These are phyloP conservation scores for Spiromastix sp. DNA, from an alignment of 2,329 filamentous ascomycete species.

Conservation along the genomic window DNA sequence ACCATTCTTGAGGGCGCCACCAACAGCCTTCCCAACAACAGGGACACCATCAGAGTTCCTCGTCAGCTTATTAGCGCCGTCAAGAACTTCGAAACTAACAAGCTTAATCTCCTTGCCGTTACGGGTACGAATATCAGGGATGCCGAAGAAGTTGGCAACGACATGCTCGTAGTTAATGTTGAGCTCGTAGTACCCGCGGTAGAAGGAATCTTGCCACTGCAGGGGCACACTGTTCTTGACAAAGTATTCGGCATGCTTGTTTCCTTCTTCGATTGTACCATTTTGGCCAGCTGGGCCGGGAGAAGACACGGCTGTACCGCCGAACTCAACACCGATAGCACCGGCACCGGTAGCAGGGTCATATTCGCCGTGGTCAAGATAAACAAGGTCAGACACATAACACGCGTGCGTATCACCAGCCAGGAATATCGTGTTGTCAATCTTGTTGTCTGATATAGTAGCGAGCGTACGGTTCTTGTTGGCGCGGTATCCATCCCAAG, in stretches of 20 bases:
- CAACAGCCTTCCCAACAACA: conserved; percentile 4
- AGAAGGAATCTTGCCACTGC: conserved; percentile 65
- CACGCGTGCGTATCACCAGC: conserved; percentile 60
- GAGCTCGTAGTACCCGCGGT: conserved; percentile 62
- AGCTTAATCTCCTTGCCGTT: conserved; percentile 56
- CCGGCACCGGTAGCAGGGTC: conserved; percentile 44
- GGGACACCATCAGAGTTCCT: conserved; percentile 1
- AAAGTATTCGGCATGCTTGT: conserved; percentile 36
- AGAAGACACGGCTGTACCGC: conserved; percentile 56
- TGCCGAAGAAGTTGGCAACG: conserved; percentile 55
- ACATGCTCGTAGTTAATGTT: conserved; percentile 47
- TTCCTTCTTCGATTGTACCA: conserved; percentile 43
- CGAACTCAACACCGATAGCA: conserved; percentile 53
- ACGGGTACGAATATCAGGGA: conserved; percentile 48
- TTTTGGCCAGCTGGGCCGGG: conserved; percentile 49
- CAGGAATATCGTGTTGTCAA: conserved; percentile 63
- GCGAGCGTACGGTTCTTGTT: conserved; percentile 62
- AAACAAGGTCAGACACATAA: conserved; percentile 53
- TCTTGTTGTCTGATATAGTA: conserved; percentile 56
- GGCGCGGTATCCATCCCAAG: conserved; percentile 56
- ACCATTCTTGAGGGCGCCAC: conserved; percentile 1
- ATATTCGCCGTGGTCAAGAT: conserved; percentile 43
- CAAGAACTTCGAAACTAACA: conserved; percentile 46
- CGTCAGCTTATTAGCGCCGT: conserved; percentile 2
- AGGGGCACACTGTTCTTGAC: conserved; percentile 50